phyloP scores from a whole-genome alignment of 2,329 filamentous ascomycete genomes.

The Ascomycota sp. region DNA sequence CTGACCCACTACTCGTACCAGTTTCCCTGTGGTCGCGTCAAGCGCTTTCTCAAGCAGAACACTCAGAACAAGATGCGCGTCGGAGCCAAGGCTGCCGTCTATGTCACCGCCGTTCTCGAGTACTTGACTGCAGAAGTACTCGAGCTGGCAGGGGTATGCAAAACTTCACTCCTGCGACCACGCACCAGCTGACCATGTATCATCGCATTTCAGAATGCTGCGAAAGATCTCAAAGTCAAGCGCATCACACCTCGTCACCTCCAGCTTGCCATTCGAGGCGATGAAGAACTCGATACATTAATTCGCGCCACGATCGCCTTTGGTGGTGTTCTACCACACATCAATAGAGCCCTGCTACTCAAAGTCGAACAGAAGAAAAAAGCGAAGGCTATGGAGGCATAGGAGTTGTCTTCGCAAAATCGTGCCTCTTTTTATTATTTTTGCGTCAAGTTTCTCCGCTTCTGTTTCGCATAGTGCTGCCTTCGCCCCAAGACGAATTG shows the following conservation, averaged over 20 bases:
- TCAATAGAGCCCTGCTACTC: slow-evolving; percentile 88
- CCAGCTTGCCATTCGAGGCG: slow-evolving; percentile 92
- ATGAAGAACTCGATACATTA: slow-evolving; percentile 93
- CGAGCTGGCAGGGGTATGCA: slow-evolving; percentile 69
- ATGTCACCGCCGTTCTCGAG: slow-evolving; percentile 93
- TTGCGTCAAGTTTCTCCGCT: not conserved
- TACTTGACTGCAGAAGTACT: slow-evolving; percentile 96
- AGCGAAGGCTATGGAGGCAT: slow-evolving; percentile 31
- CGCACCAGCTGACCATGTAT: not conserved
- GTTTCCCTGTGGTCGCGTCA: slow-evolving; percentile 99
- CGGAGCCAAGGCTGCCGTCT: slow-evolving; percentile 93
- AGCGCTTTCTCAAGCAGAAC: slow-evolving; percentile 98
- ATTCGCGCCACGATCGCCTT: slow-evolving; percentile 97
- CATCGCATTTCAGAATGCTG: slow-evolving; percentile 47
- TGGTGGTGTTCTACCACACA: slow-evolving; percentile 93
- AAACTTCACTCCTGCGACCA: no score
- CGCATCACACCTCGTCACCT: slow-evolving; percentile 96
- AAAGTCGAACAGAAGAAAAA: slow-evolving; percentile 98
- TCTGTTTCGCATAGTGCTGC: not conserved
- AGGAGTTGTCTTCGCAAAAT: slow-evolving; percentile 3
- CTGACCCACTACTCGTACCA: slow-evolving; percentile 18
- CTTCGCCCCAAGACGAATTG: no score
- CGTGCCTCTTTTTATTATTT: not conserved
- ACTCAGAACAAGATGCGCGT: slow-evolving; percentile 99
- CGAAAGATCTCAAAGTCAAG: slow-evolving; percentile 99